These are phyloP conservation scores for Orbilia oligospora DNA, from an alignment of 2,329 filamentous ascomycete species.

Conservation along the genomic window DNA sequence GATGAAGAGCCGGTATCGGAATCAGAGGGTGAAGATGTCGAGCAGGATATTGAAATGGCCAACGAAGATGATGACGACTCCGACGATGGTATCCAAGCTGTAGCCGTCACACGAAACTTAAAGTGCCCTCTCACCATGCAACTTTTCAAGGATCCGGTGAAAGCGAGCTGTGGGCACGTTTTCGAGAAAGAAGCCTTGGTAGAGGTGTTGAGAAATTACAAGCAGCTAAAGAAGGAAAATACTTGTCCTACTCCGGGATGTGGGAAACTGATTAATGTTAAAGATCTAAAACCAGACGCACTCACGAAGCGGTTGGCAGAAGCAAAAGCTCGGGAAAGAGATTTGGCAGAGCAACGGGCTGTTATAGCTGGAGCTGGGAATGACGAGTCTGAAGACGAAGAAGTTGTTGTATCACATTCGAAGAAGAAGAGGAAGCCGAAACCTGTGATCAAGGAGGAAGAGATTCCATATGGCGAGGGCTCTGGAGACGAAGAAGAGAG, in stretches of 20 bases:
- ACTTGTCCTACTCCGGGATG: slow-evolving; percentile 46
- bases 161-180: slow-evolving; percentile 35
- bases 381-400: slow-evolving; percentile 6
- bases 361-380: slow-evolving; percentile 3
- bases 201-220: slow-evolving; percentile 40
- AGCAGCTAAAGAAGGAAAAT: slow-evolving; percentile 36
- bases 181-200: slow-evolving; percentile 45
- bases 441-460: slow-evolving; percentile 29
- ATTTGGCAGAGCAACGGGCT: background rate
- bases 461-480: slow-evolving; percentile 46
- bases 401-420: background rate
- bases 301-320: slow-evolving; percentile 42
- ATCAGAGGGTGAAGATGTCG: slow-evolving; percentile 37
- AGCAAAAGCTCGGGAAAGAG: background rate
- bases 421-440: slow-evolving; percentile 28
- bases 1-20: slow-evolving; percentile 51
- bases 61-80: slow-evolving; percentile 33
- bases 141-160: slow-evolving; percentile 52
- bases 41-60: slow-evolving; percentile 46
- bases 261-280: slow-evolving; percentile 30
- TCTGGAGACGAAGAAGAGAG: slow-evolving; percentile 17
- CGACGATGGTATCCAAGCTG: slow-evolving; percentile 55
- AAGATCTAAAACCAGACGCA: slow-evolving; percentile 41
- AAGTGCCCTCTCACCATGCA: slow-evolving; percentile 53
- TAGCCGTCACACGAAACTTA: slow-evolving; percentile 32